These are phyloP conservation scores for Populus hybrid DNA, from an alignment of 441 rosid species.

Conservation along the genomic window DNA sequence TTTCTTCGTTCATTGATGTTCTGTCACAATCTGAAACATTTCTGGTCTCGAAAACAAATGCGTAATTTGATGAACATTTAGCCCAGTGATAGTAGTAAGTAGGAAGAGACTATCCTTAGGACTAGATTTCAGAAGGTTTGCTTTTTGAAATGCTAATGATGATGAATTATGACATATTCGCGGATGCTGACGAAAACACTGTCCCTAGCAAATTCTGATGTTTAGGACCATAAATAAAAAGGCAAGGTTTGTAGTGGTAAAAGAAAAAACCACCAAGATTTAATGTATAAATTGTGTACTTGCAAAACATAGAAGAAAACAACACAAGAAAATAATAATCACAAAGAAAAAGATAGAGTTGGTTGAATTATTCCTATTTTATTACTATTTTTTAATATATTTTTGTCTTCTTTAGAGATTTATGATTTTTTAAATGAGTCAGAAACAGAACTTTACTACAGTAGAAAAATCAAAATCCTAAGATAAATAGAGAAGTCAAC, in stretches of 20 bases:
- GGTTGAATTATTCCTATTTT: too few relatives aligned
- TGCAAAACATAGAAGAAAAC: too few relatives aligned
- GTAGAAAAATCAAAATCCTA: neutral
- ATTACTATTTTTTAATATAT: too few relatives aligned
- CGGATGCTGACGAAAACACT: neutral
- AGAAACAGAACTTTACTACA: neutral
- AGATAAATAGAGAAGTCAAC: neutral
- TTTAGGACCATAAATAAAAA: neutral
- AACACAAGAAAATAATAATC: too few relatives aligned
- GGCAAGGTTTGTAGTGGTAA: neutral
- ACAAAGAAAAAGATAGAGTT: too few relatives aligned
- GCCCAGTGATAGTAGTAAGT: neutral
- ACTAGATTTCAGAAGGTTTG: neutral
- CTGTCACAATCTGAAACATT: neutral
- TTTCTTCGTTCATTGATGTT: neutral
- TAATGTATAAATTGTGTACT: too few relatives aligned
- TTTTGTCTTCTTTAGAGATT: too few relatives aligned
- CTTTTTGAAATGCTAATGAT: neutral
- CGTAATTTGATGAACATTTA: neutral
- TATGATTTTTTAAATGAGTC: neutral
- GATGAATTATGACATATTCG: neutral
- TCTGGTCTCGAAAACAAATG: neutral
- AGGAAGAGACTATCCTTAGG: neutral
- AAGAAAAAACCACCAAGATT: neutral
- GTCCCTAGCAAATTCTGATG: neutral